phyloP scores from a whole-genome alignment of 257 asterid genomes.

The Echites panduratus region DNA sequence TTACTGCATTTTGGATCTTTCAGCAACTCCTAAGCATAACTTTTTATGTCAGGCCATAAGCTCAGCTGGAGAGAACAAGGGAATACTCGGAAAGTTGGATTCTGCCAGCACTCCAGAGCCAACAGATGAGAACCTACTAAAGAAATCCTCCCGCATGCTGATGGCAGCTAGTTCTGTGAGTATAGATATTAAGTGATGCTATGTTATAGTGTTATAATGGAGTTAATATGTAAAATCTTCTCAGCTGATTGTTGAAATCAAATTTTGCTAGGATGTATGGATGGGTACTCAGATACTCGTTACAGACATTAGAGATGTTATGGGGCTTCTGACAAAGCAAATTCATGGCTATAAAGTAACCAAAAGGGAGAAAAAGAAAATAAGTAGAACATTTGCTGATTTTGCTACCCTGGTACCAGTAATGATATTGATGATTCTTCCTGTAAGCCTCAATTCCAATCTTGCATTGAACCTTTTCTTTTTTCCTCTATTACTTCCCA shows the following conservation, averaged over 20 bases:
- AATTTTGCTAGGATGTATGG: conserved; percentile 52
- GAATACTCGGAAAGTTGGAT: conserved; percentile 22
- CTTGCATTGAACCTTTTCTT: background rate
- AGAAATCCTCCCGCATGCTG: conserved; percentile 41
- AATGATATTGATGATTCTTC: conserved; percentile 67
- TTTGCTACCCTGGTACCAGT: conserved; percentile 64
- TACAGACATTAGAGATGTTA: conserved; percentile 40
- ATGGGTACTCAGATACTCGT: conserved; percentile 71
- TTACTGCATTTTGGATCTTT: conserved; percentile 3
- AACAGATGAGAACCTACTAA: conserved; percentile 32
- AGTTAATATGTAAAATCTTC: background rate
- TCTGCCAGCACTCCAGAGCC: conserved; percentile 24
- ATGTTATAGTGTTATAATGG: background rate
- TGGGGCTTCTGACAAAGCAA: conserved; percentile 37
- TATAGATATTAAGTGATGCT: conserved; percentile 9
- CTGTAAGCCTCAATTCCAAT: conserved; percentile 42
- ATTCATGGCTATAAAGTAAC: conserved; percentile 47
- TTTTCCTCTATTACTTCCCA: background rate
- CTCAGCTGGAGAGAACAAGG: conserved; percentile 23
- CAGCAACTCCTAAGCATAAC: conserved; percentile 1
- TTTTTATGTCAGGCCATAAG: conserved; percentile 34
- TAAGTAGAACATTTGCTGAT: conserved; percentile 47
- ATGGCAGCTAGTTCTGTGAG: conserved; percentile 56
- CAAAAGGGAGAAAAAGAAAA: conserved; percentile 54
- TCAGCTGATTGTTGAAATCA: conserved; percentile 14